Percentiles rank a stretch among this genome's conserved stretches.
Evolutionary conservation across 345 rosid species (phyloP).

Genomic region (Cardamine resedifolia): DNA sequence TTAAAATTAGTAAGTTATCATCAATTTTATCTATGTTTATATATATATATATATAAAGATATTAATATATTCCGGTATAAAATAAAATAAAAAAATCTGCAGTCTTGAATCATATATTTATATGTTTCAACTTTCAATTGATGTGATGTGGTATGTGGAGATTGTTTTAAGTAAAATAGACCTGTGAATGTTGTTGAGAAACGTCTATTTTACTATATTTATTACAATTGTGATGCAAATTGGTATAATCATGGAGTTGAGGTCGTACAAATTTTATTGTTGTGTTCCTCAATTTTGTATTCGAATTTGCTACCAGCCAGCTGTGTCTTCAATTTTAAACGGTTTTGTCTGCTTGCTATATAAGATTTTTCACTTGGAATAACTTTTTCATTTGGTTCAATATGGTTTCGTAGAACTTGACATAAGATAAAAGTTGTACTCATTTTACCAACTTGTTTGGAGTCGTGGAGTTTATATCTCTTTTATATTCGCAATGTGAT

Average conservation of each 20-base stretch:
- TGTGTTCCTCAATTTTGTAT: neutral
- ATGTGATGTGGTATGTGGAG: neutral
- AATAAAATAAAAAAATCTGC: too few relatives aligned
- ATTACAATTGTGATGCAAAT: neutral
- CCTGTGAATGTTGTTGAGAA: constrained; percentile 15
- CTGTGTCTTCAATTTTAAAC: neutral
- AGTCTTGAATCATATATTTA: neutral
- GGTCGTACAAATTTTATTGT: neutral
- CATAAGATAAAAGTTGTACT: neutral
- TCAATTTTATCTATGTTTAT: neutral
- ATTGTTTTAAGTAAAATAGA: neutral
- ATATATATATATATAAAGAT: too few relatives aligned
- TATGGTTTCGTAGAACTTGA: neutral
- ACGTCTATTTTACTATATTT: neutral
- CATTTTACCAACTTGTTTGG: neutral
- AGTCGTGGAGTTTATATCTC: neutral
- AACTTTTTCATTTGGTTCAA: neutral
- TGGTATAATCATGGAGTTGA: constrained; percentile 1
- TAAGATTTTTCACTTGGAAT: neutral
- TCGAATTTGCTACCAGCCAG: neutral
- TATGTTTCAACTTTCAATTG: neutral
- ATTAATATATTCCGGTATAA: too few relatives aligned
- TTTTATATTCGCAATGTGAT: neutral
- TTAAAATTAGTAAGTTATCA: neutral
- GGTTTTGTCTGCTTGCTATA: neutral